These are phyloP conservation scores for Talaromyces liani DNA, from an alignment of 495 filamentous ascomycete species.

Conservation along the genomic window DNA sequence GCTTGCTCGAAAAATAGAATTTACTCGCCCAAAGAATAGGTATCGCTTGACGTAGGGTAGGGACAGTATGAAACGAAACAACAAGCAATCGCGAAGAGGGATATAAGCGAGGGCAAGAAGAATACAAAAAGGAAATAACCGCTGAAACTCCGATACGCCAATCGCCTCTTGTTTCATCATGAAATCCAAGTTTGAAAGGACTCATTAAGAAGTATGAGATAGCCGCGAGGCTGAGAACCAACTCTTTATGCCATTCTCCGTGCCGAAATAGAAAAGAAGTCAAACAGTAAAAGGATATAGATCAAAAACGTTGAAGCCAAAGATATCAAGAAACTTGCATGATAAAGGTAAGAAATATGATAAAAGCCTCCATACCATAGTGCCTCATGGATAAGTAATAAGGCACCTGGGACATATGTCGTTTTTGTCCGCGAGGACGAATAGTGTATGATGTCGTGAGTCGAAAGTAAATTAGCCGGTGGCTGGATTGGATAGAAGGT, in stretches of 20 bases:
- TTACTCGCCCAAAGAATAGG: not conserved
- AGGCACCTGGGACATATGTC: not conserved
- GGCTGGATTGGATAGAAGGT: not conserved
- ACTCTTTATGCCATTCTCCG: constrained; percentile 28
- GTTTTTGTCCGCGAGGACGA: constrained; percentile 9
- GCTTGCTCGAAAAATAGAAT: not conserved
- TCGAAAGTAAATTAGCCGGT: not conserved
- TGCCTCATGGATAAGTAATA: not conserved
- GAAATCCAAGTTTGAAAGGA: not conserved
- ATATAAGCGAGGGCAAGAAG: constrained; percentile 1
- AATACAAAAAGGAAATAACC: not conserved
- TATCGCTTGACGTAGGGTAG: not conserved
- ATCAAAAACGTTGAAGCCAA: not conserved
- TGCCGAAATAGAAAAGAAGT: constrained; percentile 8
- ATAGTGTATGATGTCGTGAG: constrained; percentile 5
- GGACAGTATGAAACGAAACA: not conserved
- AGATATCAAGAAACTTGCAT: not conserved
- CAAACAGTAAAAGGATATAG: not conserved
- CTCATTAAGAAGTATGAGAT: constrained; percentile 13
- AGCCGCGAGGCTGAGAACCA: constrained; percentile 35
- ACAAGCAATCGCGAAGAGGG: not conserved
- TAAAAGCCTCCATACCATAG: not conserved
- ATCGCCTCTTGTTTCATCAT: constrained; percentile 4
- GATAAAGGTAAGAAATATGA: not conserved
- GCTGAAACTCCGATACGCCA: constrained; percentile 3